Base-by-base conservation (phyloP, 495 filamentous ascomycete species). In the Extremus antarcticus region DNA sequence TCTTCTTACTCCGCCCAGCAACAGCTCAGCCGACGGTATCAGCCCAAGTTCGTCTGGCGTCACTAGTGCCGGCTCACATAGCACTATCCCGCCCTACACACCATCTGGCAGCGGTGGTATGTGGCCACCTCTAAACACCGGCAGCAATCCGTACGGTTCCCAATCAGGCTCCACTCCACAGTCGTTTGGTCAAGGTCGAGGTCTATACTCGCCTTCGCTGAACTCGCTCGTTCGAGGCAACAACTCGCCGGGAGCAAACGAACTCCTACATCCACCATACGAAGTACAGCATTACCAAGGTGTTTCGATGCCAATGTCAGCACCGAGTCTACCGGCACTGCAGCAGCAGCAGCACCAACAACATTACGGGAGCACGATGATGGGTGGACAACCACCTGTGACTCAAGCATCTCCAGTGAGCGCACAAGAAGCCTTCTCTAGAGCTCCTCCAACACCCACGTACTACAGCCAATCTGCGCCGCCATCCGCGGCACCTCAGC, bases 401-500 rank as follows among this genome's bases (percentile, higher is more conserved):
- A 70, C 85, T n/a, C 77, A 82, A 3, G 75, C 80, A 13, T 77
- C 78, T 35, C 74, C 81, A 15, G 68, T 82, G n/a, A 73, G 79
- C 24, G 73, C 78, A 3, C 76, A 82, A 48, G 84, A 88, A 50
- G 72, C 70, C 10, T 89, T 84, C 50, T 64, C 78, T 40, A 77
- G 86, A 60, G 73, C 76, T 17, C 78, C 78, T 20, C 76, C 81
- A 25, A 81, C 78, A 2, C 76, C 79, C 15, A 71, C 69, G 40
- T 83, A 81, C 54, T 84, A 80, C 58, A 76, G 75, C 48, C 53
- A 74, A 0, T 75, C 77, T 8, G 75, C 77, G n/a, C n/a, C 25
- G 25, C 71, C 77, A n/a, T 72, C 83, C n/a, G 74, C 81, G 16
- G 80, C 81, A 21, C 77, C 86, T 9, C 82, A 87, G 56, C 81